These are phyloP conservation scores for Yamadazyma jaroonii DNA, from an alignment of 1,139 yeast genomes.

Conservation along the genomic window DNA sequence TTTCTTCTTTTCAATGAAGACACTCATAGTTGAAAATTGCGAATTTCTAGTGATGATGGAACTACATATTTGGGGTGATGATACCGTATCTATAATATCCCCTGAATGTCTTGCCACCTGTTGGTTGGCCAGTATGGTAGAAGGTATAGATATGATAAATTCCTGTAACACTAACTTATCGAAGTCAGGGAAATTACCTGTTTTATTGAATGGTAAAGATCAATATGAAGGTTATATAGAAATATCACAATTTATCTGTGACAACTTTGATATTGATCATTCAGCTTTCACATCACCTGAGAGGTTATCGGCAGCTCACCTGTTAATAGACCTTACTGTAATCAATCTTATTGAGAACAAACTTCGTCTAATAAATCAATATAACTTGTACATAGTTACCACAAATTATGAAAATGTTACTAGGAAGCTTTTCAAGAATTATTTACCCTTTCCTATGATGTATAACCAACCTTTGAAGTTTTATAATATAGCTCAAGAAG, in stretches of 20 bases:
- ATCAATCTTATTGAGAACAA: constrained; percentile 35
- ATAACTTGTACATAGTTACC: constrained; percentile 58
- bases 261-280: neutral
- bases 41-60: constrained; percentile 21
- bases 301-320: constrained; percentile 2
- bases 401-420: constrained; percentile 65
- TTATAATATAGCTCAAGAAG: constrained; percentile 45
- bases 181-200: constrained; percentile 53
- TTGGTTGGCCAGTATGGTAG: constrained; percentile 26
- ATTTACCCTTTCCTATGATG: constrained; percentile 83
- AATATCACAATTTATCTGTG: constrained; percentile 30
- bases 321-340: constrained; percentile 24
- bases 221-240: constrained; percentile 47
- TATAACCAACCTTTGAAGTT: constrained; percentile 67
- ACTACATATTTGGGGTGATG: constrained; percentile 60
- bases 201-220: constrained; percentile 28
- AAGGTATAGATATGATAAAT: constrained; percentile 35
- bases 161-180: constrained; percentile 63
- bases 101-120: constrained; percentile 39
- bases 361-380: constrained; percentile 52
- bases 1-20: constrained; percentile 22
- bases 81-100: constrained; percentile 32
- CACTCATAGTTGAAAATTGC: constrained; percentile 4
- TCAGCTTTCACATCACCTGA: neutral
- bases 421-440: constrained; percentile 54